phyloP scores from a whole-genome alignment of 176 grass and related monocot species.

The Cocos nucifera region DNA sequence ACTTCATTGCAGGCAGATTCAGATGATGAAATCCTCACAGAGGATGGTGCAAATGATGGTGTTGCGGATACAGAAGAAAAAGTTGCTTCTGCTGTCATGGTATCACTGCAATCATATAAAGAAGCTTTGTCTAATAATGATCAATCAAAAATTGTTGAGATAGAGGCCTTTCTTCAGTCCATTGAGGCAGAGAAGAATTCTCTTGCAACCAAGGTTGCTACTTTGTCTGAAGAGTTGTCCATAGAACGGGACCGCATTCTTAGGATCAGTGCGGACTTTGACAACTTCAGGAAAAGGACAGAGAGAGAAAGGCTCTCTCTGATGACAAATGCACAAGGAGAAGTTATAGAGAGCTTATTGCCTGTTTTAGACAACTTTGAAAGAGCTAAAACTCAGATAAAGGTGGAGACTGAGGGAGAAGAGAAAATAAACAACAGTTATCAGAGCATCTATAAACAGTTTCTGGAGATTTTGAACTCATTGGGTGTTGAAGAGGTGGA shows the following conservation, averaged over 20 bases:
- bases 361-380: constrained; percentile 96
- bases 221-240: constrained; percentile 50
- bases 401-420: constrained; percentile 74
- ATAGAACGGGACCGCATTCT: constrained; percentile 63
- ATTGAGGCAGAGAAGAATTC: constrained; percentile 63
- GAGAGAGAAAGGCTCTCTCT: constrained; percentile 79
- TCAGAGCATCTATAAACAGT: constrained; percentile 96
- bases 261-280: constrained; percentile 88
- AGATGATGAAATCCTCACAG: constrained; percentile 42
- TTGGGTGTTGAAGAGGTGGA: constrained; percentile 68
- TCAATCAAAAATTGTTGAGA: constrained; percentile 44
- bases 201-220: constrained; percentile 44
- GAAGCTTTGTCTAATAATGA: constrained; percentile 63
- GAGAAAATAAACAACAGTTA: constrained; percentile 88
- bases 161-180: constrained; percentile 66
- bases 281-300: constrained; percentile 93
- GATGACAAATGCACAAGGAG: constrained; percentile 87
- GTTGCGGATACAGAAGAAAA: constrained; percentile 32
- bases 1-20: constrained; percentile 37
- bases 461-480: constrained; percentile 64
- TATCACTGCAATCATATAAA: constrained; percentile 49
- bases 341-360: constrained; percentile 85
- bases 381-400: constrained; percentile 92
- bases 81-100: constrained; percentile 42
- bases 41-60: constrained; percentile 26